Base-by-base conservation (phyloP, 1,284 basidiomycete genomes). In the Microbotryum intermedium region DNA sequence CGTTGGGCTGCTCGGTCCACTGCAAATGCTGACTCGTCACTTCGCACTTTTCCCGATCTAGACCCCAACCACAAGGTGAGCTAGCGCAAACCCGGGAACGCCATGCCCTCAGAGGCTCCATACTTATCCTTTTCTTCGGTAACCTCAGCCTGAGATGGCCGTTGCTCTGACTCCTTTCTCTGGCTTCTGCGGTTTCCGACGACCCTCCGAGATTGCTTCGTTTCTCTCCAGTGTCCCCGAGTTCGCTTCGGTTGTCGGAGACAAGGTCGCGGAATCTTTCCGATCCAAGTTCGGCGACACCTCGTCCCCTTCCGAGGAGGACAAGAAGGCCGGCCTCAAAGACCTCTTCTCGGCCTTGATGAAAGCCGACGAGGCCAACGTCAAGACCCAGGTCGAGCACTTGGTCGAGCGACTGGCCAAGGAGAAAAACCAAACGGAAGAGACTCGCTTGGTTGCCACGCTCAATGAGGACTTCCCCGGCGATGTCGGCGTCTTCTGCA, bases 401-500 rank as follows among this genome's bases (percentile, higher is more conserved):
- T 77, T 95, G 25, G 78, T 88, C 6, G 67, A 73, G 44, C 78
- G 90, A 53, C 90, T 90, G 75, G 49, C 50, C 20, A 60, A 57
- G 49, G 75, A 79, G 61, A 69, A 73, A 1, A 77, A 79, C 11
- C 70, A 77, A 55, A 70, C 71, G 62, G 79, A 78, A 2, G 72
- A 68, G 65, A 20, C 61, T 46, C 54, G 87, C 23, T 80, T 97
- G 11, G 83, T 92, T 3, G 72, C 88, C 34, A 78, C 77, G 60
- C 77, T 98, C 54, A 79, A 91, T 68, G 76, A 77, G 46, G 91
- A 97, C 74, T 98, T 90, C 75, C 91, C 91, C 0, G 83, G 82
- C 23, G 95, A 99, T 72, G 83, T 98, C n/a, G 95, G 95, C 16
- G 80, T 90, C 39, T 88, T 97, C 72, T 98, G 95, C 74, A 83